Evolutionary conservation across 805 yeast species (phyloP), one percentile per base, ranked within the genome.

Genomic region (Pichia sporocuriosa): DNA sequence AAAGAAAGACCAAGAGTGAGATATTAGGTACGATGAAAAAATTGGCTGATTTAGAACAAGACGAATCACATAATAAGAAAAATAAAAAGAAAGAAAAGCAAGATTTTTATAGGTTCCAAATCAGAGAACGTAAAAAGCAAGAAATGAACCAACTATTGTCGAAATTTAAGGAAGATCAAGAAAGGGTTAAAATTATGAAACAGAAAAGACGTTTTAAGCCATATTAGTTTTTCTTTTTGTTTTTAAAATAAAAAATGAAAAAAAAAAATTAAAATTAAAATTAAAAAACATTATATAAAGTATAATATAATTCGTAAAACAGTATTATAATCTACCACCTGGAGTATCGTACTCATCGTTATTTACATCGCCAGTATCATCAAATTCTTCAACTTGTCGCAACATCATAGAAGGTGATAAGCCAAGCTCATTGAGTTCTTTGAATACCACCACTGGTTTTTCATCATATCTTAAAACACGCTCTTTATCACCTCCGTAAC

Each of bases 61-160:
- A 55, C 42, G 67, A 59, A 3, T 67, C 63, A 42, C 63, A 66
- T 13, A 61, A 65, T 45, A 64, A 69, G 40, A 82, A 75, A 61
- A 68, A 73, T 65, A 79, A 81, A 62, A 77, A 73, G 62, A 79
- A 79, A 57, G 89, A 85, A 54, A 86, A 89, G 68, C 72, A 75
- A 51, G 97, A 94, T 65, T 93, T 93, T 69, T 93, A 93, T 69
- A 73, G 96, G 55, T 93, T 89, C 77, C 99, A 93, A 68, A 76
- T 93, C 52, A 80, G 99, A 63, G 96, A 93, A 61, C 75, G 78
- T 56, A 90, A 89, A 73, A 93, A 93, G 69, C 77, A 73, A 48
- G 96, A 90, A 62, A 87, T 93, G 85, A 85, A 86, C 58, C 88
- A 85, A 41, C 68, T 93, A 57, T 69, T 93, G 57, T 69, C 63